These are phyloP conservation scores for Prunus yedoensis DNA, from an alignment of 331 rosid genomes.

Conservation along the genomic window DNA sequence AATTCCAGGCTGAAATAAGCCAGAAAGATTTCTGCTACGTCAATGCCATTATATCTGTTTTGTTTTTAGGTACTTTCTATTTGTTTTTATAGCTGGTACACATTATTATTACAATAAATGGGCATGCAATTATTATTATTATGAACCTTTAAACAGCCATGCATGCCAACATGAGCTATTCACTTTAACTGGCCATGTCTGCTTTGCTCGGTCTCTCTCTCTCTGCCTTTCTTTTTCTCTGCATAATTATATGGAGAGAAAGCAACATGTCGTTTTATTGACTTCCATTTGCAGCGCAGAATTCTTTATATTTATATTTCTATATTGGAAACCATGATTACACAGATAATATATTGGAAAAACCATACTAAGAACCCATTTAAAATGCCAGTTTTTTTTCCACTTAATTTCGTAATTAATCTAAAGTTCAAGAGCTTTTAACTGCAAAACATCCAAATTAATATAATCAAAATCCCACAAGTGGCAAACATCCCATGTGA, in stretches of 20 bases:
- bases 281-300: not conserved
- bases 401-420: not conserved
- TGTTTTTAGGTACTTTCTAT: not conserved
- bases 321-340: too few species aligned
- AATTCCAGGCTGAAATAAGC: not conserved
- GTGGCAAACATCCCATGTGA: not conserved
- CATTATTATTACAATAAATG: too few species aligned
- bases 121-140: not conserved
- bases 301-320: too few species aligned
- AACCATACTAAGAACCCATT: too few species aligned
- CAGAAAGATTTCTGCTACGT: not conserved
- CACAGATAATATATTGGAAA: too few species aligned
- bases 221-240: not conserved
- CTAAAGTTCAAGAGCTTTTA: not conserved
- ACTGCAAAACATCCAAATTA: too few species aligned
- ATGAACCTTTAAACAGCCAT: constrained; percentile 1
- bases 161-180: not conserved
- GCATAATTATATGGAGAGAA: not conserved
- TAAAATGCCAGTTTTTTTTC: not conserved
- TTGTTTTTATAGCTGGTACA: too few species aligned
- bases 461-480: not conserved
- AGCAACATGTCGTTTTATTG: not conserved
- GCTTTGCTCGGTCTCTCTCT: constrained; percentile 4
- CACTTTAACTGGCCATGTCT: constrained; percentile 10
- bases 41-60: not conserved